Conservation (phyloP, 2,329 filamentous ascomycete genomes). For the Ilyonectria sp. region DNA sequence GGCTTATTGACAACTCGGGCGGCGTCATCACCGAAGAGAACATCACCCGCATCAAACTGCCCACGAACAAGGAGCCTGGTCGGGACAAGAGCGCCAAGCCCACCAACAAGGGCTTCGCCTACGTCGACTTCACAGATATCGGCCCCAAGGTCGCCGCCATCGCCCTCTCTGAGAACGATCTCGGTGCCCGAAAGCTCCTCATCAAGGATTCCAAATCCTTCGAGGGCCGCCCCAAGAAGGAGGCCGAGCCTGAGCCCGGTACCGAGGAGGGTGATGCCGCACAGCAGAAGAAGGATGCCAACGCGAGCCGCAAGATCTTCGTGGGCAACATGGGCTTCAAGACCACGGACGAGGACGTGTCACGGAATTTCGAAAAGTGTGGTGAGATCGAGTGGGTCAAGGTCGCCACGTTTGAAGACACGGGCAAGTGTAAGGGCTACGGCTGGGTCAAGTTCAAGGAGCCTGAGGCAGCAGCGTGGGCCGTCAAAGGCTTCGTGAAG, state of each 20-base stretch:
- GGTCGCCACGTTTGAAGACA: constrained; percentile 95
- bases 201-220: constrained; percentile 96
- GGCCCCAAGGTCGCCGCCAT: constrained; percentile 83
- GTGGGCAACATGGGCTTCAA: constrained; percentile 91
- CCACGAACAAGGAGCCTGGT: constrained; percentile 69
- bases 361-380: constrained; percentile 87
- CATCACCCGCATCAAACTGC: constrained; percentile 90
- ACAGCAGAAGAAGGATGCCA: constrained; percentile 59
- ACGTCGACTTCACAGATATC: constrained; percentile 88
- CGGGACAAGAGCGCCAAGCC: constrained; percentile 53
- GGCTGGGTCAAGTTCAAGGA: constrained; percentile 95
- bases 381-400: constrained; percentile 87
- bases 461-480: constrained; percentile 77
- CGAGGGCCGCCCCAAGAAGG: constrained; percentile 87
- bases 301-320: constrained; percentile 87
- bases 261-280: constrained; percentile 51
- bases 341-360: constrained; percentile 84
- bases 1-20: constrained; percentile 82
- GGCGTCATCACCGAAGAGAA: constrained; percentile 76
- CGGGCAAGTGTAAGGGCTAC: constrained; percentile 97
- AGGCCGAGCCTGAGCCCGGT: constrained; percentile 53
- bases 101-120: constrained; percentile 94
- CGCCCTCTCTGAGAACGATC: constrained; percentile 86
- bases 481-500: constrained; percentile 84
- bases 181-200: constrained; percentile 83